Percentiles rank a stretch among this genome's conserved stretches.
These are phyloP conservation scores for Suhomyces taliae DNA, from an alignment of 1,139 yeast genomes.

Conservation along the genomic window DNA sequence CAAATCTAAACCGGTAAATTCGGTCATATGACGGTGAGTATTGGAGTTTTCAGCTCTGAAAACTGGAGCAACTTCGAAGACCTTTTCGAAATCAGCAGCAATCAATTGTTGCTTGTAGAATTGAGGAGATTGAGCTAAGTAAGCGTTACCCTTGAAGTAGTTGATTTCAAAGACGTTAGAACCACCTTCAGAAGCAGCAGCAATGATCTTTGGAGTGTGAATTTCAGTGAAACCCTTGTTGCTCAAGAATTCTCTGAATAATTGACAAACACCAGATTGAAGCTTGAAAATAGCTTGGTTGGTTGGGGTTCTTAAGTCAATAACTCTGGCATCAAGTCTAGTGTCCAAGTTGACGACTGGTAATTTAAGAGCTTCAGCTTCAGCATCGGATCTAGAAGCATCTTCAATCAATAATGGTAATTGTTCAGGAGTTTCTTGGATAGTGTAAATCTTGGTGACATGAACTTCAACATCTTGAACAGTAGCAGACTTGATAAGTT, in stretches of 20 bases:
- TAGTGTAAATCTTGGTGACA: conserved; percentile 68
- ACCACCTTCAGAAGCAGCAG: conserved; percentile 98
- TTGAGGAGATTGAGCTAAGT: conserved; percentile 97
- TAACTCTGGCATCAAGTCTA: conserved; percentile 89
- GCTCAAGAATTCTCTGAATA: conserved; percentile 85
- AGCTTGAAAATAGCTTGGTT: conserved; percentile 96
- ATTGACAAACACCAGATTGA: conserved; percentile 82
- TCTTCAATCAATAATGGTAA: conserved; percentile 94
- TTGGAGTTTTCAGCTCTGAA: conserved; percentile 99
- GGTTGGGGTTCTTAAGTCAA: conserved; percentile 93
- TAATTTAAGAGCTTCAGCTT: conserved; percentile 87
- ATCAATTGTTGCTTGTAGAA: conserved; percentile 96
- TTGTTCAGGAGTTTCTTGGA: conserved; percentile 88
- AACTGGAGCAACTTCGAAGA: conserved; percentile 95
- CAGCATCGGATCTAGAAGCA: conserved; percentile 92
- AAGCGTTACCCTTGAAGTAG: conserved; percentile 91
- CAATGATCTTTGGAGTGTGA: conserved; percentile 93
- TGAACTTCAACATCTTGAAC: conserved; percentile 88
- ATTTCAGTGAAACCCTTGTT: conserved; percentile 77
- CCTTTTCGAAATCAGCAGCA: conserved; percentile 96
- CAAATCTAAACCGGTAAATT: conserved; percentile 93
- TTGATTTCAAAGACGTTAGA: conserved; percentile 91
- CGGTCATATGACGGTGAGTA: conserved; percentile 99
- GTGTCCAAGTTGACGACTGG: conserved; percentile 97
- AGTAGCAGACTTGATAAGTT: conserved; percentile 85